Base-by-base conservation (phyloP, 768 basidiomycete genomes). In the Kwoniella newhampshirensis region DNA sequence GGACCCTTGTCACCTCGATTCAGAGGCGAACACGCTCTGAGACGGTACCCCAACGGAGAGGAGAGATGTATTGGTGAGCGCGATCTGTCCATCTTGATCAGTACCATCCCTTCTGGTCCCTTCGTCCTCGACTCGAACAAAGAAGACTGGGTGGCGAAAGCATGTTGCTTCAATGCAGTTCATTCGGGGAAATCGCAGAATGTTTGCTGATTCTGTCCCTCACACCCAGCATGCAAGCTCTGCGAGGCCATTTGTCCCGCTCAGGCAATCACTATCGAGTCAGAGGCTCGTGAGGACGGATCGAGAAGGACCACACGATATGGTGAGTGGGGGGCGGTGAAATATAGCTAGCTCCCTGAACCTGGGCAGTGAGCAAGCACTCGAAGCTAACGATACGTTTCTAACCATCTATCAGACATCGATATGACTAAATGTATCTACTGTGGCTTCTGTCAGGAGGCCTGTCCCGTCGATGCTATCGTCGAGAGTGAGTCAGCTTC, bases 361-460 rank as follows among this genome's bases (percentile, higher is more conserved):
- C 50, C 26, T 64, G 23, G 20, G 37, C 53, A 41, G 30, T 40
- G 18, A 41, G 42, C 46, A 11, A 5, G 3, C 1, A n/a, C n/a
- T n/a, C n/a, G n/a, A n/a, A n/a, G n/a, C n/a, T n/a, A n/a, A n/a
- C n/a, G n/a, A n/a, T n/a, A n/a, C n/a, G n/a, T n/a, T n/a, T n/a
- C n/a, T n/a, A n/a, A n/a, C n/a, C n/a, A n/a, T n/a, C n/a, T n/a
- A n/a, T n/a, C 26, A 93, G 91, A 98, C 79, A 92, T 98, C 70
- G 96, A 99, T 77, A 99, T 99, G 96, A 99, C 96, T 58, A 98
- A 81, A 82, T 98, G 96, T 79, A 99, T 99, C 72, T 99, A 99
- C 81, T 99, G 96, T 78, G 96, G 96, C 51, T 98, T 97, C 82
- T 98, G 96, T 78, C 94, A 98, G 78, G 96, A 98, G 79, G 96